Percentiles rank a stretch among this genome's conserved stretches.
These are phyloP conservation scores for Monosporascus sp. DNA, from an alignment of 2,329 filamentous ascomycete genomes.

Conservation along the genomic window DNA sequence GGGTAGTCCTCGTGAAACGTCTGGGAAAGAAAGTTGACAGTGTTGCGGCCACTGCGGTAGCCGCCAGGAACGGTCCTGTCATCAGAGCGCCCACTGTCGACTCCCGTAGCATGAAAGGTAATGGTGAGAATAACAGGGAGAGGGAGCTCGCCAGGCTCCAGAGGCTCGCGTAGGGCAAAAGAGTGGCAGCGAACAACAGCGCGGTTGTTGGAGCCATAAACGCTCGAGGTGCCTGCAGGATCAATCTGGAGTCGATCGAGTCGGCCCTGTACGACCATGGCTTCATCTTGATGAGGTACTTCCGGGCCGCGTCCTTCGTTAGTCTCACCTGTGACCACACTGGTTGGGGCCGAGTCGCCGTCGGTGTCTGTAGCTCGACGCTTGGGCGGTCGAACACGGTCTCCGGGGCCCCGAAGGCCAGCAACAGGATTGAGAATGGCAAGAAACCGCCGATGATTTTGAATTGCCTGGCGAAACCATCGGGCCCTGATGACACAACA, in stretches of 20 bases:
- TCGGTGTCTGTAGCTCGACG: constrained; percentile 12
- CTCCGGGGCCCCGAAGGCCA: constrained; percentile 47
- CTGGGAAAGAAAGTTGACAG: constrained; percentile 28
- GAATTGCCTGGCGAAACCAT: constrained; percentile 44
- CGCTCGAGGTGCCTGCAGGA: constrained; percentile 44
- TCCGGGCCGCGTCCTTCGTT: constrained; percentile 27
- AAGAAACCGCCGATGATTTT: constrained; percentile 46
- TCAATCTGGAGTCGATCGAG: constrained; percentile 20
- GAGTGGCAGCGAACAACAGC: constrained; percentile 39
- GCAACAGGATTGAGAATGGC: constrained; percentile 39
- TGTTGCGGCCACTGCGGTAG: constrained; percentile 26
- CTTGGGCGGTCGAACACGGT: constrained; percentile 44
- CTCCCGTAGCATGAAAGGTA: constrained; percentile 37
- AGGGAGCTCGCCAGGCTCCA: constrained; percentile 43
- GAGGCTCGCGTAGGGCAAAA: constrained; percentile 40
- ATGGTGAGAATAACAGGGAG: constrained; percentile 40
- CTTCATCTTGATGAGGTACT: constrained; percentile 36
- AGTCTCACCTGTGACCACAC: constrained; percentile 19
- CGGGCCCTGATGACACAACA: constrained; percentile 34
- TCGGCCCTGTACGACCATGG: constrained; percentile 32
- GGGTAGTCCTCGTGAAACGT: constrained; percentile 28
- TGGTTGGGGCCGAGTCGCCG: constrained; percentile 12
- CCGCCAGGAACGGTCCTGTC: constrained; percentile 38
- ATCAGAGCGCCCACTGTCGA: constrained; percentile 40
- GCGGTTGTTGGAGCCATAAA: constrained; percentile 44